These are phyloP conservation scores for Beauveria rudraprayagi DNA, from an alignment of 2,329 filamentous ascomycete species.

Conservation along the genomic window DNA sequence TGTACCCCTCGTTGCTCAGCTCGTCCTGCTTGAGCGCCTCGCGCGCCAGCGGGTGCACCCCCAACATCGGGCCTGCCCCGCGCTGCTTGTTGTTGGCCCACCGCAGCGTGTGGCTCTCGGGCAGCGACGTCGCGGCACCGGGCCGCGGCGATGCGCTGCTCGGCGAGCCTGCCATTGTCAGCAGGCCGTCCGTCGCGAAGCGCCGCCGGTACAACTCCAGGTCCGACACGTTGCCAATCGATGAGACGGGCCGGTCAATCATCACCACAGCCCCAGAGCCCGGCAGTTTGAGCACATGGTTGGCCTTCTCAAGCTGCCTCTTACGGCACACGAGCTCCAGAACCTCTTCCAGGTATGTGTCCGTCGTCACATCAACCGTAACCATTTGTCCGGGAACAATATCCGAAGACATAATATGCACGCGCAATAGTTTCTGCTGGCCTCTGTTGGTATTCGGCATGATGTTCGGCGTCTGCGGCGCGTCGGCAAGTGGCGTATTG, in stretches of 20 bases:
- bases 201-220: conserved; percentile 68
- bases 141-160: conserved; percentile 63
- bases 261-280: conserved; percentile 67
- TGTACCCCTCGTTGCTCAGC: conserved; percentile 52
- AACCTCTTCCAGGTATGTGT: conserved; percentile 76
- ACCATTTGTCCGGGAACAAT: conserved; percentile 65
- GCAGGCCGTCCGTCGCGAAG: conserved; percentile 65
- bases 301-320: conserved; percentile 68
- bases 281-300: conserved; percentile 70
- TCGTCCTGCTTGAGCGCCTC: conserved; percentile 54
- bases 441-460: conserved; percentile 44
- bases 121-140: conserved; percentile 31
- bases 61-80: conserved; percentile 45
- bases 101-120: conserved; percentile 30
- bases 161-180: conserved; percentile 61
- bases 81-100: conserved; percentile 13
- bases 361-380: conserved; percentile 67
- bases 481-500: conserved; percentile 47
- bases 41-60: conserved; percentile 59
- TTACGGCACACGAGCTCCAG: conserved; percentile 72
- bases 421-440: conserved; percentile 60
- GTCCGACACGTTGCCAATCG: conserved; percentile 65
- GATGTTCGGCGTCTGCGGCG: conserved; percentile 40
- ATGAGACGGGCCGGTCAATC: conserved; percentile 69
- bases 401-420: conserved; percentile 65